A percentile compares a stretch with the other conserved stretches of the same genome.
These are phyloP conservation scores for Myriosclerotinia scirpicola DNA, from an alignment of 2,329 filamentous ascomycete species.

Conservation along the genomic window DNA sequence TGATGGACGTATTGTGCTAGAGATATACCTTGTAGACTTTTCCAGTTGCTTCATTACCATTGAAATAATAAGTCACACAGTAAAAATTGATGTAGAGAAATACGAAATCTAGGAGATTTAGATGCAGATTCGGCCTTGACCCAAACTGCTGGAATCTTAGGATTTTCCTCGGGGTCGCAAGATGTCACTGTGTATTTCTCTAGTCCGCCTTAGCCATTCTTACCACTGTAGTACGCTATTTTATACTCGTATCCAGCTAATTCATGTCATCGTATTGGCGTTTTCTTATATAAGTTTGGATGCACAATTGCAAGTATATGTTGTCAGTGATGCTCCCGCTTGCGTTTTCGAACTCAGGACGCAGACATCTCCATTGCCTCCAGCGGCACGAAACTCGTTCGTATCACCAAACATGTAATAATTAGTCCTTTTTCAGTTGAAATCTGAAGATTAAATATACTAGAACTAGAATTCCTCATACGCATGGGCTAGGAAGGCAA, in stretches of 20 bases:
- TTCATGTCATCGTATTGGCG: too few species aligned
- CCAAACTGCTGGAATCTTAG: constrained; percentile 8
- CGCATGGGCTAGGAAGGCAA: not conserved
- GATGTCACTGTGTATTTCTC: not conserved
- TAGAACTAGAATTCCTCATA: not conserved
- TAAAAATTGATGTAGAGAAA: not conserved
- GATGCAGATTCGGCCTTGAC: not conserved
- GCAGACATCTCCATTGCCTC: not conserved
- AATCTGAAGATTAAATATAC: not conserved
- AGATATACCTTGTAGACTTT: not conserved
- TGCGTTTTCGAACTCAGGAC: not conserved
- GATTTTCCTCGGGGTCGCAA: not conserved
- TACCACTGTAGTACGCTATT: not conserved
- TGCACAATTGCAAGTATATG: not conserved
- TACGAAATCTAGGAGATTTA: constrained; percentile 5
- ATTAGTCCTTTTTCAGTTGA: not conserved
- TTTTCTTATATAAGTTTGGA: not conserved
- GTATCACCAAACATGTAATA: not conserved
- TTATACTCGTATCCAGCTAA: not conserved
- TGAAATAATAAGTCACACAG: not conserved
- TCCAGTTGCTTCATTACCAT: not conserved
- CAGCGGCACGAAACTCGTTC: not conserved
- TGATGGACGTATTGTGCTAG: too few species aligned
- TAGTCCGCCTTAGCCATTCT: constrained; percentile 1
- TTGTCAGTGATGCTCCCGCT: not conserved